Base-by-base conservation (phyloP, 2,329 filamentous ascomycete species). In the Pestalotiopsis sp. region DNA sequence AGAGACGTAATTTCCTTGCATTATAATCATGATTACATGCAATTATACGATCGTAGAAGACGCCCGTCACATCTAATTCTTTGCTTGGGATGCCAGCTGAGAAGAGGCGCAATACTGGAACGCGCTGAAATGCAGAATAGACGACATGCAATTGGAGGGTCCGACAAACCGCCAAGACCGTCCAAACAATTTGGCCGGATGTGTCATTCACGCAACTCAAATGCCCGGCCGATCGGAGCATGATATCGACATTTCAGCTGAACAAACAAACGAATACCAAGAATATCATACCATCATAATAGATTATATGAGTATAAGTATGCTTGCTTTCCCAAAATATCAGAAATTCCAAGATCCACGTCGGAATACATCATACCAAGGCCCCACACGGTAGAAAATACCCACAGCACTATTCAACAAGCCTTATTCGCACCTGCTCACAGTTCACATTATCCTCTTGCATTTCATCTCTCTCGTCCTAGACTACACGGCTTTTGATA, bases 361-460 rank as follows among this genome's bases (percentile, higher is more conserved):
- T 27, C 14, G 25, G 27, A 31, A 20, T 36, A 20, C 57, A 27
- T 59, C 57, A 62, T 62, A 62, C 31, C 36, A n/a, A 4, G n/a
- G 31, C 59, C 59, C 31, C 31, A 62, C n/a, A 23, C 25, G 14
- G 11, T 20, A 13, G 6, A 12, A 36, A n/a, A 62, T 62, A 62
- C 59, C 59, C 59, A 62, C 59, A 36, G 59, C 59, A 62, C 59
- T 39, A 62, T 62, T 20, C 27, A 38, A 13, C 56, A 59, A 36
- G 27, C 27, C 59, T 38, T 62, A 36, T n/a, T 62, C 59, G 45
- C 45, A 27, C 31, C 12, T 20, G 12, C 11, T 23, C 25, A 27
- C 57, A 65, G 20, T 31, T 45, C 31, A 13, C 23, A 63, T 13
- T 7, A 7, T 45, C 23, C 1, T 23, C 12, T 36, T 36, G 31